Percentiles rank a stretch among this genome's conserved stretches.
These are phyloP conservation scores for Rickenella mellea DNA, from an alignment of 768 basidiomycete genomes.

Conservation along the genomic window DNA sequence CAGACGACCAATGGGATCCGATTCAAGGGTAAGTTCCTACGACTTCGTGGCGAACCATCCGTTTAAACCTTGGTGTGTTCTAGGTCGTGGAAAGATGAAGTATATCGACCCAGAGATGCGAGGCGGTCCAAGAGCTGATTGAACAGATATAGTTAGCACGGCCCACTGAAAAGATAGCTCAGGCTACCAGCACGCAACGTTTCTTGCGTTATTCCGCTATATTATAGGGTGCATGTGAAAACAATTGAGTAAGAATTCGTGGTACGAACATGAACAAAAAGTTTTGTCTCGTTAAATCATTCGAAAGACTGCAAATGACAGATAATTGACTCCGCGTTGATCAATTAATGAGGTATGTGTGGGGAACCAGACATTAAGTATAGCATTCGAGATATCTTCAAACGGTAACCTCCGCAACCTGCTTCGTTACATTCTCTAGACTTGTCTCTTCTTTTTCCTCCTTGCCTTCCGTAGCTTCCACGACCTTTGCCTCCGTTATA, in stretches of 20 bases:
- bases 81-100: slow-evolving; percentile 18
- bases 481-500: slow-evolving; percentile 8
- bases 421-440: slow-evolving; percentile 17
- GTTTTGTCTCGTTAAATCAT: too few species aligned
- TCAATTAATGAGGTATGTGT: too few species aligned
- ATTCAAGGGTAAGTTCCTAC: slow-evolving; percentile 10
- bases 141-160: neutral
- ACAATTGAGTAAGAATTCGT: too few species aligned
- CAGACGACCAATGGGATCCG: too few species aligned
- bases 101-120: slow-evolving; percentile 15
- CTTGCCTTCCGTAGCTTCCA: slow-evolving; percentile 13
- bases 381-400: slow-evolving; percentile 9
- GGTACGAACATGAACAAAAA: too few species aligned
- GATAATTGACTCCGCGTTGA: too few species aligned
- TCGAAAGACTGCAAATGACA: too few species aligned
- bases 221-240: too few species aligned
- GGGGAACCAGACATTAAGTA: neutral
- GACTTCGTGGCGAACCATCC: slow-evolving; percentile 34
- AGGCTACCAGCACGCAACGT: too few species aligned
- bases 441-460: slow-evolving; percentile 15
- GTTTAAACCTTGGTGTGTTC: slow-evolving; percentile 54
- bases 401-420: slow-evolving; percentile 27
- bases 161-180: neutral
- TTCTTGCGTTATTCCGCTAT: too few species aligned
- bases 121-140: neutral